Conservation (phyloP, 2,329 filamentous ascomycete genomes). For the Trichophyton rubrum region DNA sequence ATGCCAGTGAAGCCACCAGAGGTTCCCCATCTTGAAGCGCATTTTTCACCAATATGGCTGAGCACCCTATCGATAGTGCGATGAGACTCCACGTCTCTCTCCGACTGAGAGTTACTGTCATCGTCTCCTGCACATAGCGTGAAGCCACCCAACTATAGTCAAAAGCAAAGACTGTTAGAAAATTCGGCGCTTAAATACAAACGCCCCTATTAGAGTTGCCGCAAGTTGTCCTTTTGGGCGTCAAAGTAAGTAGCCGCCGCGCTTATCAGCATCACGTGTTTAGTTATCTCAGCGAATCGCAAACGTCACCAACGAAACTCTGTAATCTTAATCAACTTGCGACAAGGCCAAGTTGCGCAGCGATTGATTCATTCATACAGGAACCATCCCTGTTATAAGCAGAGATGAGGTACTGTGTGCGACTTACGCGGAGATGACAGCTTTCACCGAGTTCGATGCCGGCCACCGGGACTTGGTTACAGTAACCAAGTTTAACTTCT, state of each 20-base stretch:
- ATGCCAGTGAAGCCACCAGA: conserved; percentile 72
- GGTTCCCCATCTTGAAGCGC: conserved; percentile 81
- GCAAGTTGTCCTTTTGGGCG: conserved; percentile 1
- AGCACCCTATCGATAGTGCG: conserved; percentile 54
- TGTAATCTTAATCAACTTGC: neutral
- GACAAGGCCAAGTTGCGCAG: neutral
- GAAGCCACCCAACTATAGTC: neutral
- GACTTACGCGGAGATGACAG: conserved; percentile 19
- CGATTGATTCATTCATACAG: neutral
- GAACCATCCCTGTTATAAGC: conserved; percentile 3
- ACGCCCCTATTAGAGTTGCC: neutral
- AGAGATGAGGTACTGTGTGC: conserved; percentile 1
- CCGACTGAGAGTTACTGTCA: conserved; percentile 35
- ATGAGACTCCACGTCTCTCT: conserved; percentile 47
- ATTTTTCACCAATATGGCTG: conserved; percentile 58
- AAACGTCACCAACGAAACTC: neutral
- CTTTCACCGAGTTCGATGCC: conserved; percentile 33
- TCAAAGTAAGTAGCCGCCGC: neutral
- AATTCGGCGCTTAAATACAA: neutral
- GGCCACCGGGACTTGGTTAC: conserved; percentile 56
- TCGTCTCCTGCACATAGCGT: conserved; percentile 12
- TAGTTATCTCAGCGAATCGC: neutral
- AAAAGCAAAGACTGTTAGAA: neutral
- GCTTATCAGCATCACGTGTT: neutral
- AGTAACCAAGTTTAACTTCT: conserved; percentile 79